Percentiles rank a stretch among this genome's conserved stretches.
These are phyloP conservation scores for Nicotiana obtusifolia DNA, from an alignment of 257 asterid genomes.

Conservation along the genomic window DNA sequence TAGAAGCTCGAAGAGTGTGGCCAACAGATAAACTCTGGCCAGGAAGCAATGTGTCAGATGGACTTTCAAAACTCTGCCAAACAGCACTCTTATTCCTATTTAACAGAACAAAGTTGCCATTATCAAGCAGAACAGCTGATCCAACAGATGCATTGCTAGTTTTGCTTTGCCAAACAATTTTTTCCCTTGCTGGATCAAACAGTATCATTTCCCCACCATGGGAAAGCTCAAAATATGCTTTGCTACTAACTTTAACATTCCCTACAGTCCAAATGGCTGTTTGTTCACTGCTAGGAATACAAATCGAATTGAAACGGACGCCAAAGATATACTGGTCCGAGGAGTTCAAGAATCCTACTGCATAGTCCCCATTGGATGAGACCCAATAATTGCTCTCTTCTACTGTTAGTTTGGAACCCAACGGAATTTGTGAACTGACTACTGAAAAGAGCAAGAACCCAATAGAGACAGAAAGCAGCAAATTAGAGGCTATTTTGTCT, in stretches of 20 bases:
- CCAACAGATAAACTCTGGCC: slow-evolving; percentile 33
- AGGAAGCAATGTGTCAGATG: slow-evolving; percentile 34
- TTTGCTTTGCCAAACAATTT: slow-evolving; percentile 30
- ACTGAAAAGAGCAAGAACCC: slow-evolving; percentile 17
- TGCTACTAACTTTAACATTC: slow-evolving; percentile 26
- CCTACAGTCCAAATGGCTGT: slow-evolving; percentile 40
- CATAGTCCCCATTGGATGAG: slow-evolving; percentile 35
- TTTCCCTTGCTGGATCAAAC: slow-evolving; percentile 28
- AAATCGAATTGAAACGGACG: slow-evolving; percentile 24
- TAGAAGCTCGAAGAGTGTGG: slow-evolving; percentile 28
- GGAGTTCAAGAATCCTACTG: slow-evolving; percentile 29
- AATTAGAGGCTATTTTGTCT: slow-evolving; percentile 8
- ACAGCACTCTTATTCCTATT: slow-evolving; percentile 12
- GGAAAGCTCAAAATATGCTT: slow-evolving; percentile 30
- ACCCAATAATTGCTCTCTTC: slow-evolving; percentile 30
- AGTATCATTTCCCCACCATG: slow-evolving; percentile 26
- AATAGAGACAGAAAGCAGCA: slow-evolving; percentile 15
- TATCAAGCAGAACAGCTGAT: slow-evolving; percentile 29
- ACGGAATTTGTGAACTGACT: slow-evolving; percentile 21
- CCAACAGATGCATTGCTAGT: slow-evolving; percentile 25
- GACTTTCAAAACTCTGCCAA: slow-evolving; percentile 39
- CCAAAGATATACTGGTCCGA: slow-evolving; percentile 27
- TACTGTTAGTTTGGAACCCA: slow-evolving; percentile 35
- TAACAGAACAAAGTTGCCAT: slow-evolving; percentile 32
- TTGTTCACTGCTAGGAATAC: slow-evolving; percentile 21